These are phyloP conservation scores for Aureobasidium sp. DNA, from an alignment of 2,329 filamentous ascomycete species.

Conservation along the genomic window DNA sequence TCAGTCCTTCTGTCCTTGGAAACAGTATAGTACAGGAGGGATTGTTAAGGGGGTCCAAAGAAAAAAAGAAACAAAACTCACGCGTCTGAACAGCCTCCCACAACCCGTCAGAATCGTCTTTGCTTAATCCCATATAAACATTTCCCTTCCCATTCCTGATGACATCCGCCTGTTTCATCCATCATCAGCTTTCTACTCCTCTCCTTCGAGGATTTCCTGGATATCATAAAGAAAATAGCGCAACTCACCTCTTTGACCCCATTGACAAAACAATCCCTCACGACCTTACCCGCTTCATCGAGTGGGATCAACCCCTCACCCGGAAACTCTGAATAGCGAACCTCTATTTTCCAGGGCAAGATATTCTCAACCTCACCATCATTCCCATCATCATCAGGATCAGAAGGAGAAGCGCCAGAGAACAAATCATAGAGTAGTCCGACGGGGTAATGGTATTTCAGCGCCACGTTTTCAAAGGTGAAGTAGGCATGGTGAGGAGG, in stretches of 20 bases:
- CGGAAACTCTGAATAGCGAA: slow-evolving; percentile 56
- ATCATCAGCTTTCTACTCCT: slow-evolving; percentile 18
- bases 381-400: slow-evolving; percentile 16
- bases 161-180: slow-evolving; percentile 60
- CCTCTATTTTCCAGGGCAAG: slow-evolving; percentile 56
- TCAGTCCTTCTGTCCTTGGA: neutral
- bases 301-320: slow-evolving; percentile 52
- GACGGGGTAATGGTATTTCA: slow-evolving; percentile 67
- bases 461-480: slow-evolving; percentile 58
- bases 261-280: slow-evolving; percentile 62
- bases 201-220: neutral
- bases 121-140: slow-evolving; percentile 81
- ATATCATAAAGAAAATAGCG: neutral
- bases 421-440: slow-evolving; percentile 65
- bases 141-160: slow-evolving; percentile 81
- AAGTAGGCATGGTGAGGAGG: slow-evolving; percentile 53
- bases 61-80: slow-evolving; percentile 32
- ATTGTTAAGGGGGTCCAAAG: neutral
- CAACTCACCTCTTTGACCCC: slow-evolving; percentile 56
- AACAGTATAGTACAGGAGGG: neutral
- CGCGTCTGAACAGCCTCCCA: slow-evolving; percentile 75
- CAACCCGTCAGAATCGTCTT: slow-evolving; percentile 72
- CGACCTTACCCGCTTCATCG: slow-evolving; percentile 47
- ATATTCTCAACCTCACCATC: slow-evolving; percentile 21
- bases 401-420: slow-evolving; percentile 46